phyloP scores from a whole-genome alignment of 768 basidiomycete genomes.

The Auriscalpium orientale region DNA sequence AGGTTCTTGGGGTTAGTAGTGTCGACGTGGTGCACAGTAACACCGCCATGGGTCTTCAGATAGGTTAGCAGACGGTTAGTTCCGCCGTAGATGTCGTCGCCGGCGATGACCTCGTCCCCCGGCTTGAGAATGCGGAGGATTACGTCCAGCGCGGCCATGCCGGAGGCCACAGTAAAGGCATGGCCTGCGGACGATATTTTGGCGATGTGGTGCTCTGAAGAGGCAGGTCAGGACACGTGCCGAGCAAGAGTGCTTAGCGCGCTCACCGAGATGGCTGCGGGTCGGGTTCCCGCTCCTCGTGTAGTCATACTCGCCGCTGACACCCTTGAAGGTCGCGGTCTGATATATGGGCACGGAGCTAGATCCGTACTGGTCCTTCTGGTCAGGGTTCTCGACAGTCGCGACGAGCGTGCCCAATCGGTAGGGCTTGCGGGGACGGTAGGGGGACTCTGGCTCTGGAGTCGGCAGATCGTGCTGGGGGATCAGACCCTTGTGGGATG shows the following conservation, averaged over 20 bases:
- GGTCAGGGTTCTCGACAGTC: conserved; percentile 83
- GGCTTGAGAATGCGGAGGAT: conserved; percentile 93
- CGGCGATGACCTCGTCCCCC: conserved; percentile 91
- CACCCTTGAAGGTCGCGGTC: conserved; percentile 95
- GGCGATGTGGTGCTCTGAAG: conserved; percentile 88
- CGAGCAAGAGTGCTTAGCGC: background rate
- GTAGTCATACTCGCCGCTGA: conserved; percentile 88
- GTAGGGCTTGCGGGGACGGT: conserved; percentile 62
- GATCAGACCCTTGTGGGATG: conserved; percentile 2
- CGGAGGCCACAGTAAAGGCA: conserved; percentile 90
- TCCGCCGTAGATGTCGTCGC: conserved; percentile 96
- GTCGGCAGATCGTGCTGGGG: conserved; percentile 55
- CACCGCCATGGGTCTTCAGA: conserved; percentile 79
- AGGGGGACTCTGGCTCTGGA: conserved; percentile 75
- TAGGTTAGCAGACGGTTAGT: conserved; percentile 93
- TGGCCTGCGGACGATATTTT: conserved; percentile 90
- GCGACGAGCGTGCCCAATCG: conserved; percentile 88
- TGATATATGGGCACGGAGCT: conserved; percentile 97
- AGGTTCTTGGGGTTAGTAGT: conserved; percentile 70
- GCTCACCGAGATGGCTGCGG: conserved; percentile 82
- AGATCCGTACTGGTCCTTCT: conserved; percentile 93
- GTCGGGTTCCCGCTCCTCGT: conserved; percentile 95
- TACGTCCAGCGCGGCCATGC: conserved; percentile 96
- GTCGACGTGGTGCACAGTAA: conserved; percentile 89
- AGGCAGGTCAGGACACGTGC: background rate